Evolutionary conservation across 495 filamentous ascomycete species (phyloP).

Genomic region (Neurospora intermedia): DNA sequence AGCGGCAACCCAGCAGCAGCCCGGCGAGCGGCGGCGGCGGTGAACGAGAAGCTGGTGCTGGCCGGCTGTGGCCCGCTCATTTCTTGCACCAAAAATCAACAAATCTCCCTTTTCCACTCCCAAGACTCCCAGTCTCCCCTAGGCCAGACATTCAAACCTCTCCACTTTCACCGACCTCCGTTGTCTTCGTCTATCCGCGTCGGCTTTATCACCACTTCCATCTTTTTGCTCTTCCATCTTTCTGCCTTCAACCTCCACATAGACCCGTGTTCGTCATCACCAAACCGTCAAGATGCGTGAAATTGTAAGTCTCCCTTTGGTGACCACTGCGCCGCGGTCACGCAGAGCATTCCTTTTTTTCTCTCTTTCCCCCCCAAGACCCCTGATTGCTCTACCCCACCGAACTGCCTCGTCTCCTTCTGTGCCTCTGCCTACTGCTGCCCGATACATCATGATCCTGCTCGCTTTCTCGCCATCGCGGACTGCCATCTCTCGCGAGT

Average conservation of each 20-base stretch:
- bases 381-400: neutral
- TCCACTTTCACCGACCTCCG: conserved; percentile 16
- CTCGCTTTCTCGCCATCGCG: neutral
- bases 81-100: conserved; percentile 30
- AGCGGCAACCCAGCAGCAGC: neutral
- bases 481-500: neutral
- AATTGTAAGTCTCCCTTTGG: conserved; percentile 59
- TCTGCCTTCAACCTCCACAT: conserved; percentile 10
- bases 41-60: conserved; percentile 11
- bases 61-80: conserved; percentile 11
- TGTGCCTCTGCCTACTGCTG: neutral
- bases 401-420: neutral
- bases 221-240: conserved; percentile 4
- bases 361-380: neutral
- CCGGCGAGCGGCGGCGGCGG: conserved; percentile 18
- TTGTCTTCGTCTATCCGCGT: conserved; percentile 3
- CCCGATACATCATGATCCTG: neutral
- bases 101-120: conserved; percentile 17
- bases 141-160: conserved; percentile 10
- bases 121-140: neutral
- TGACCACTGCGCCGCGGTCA: conserved; percentile 8
- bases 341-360: neutral
- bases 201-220: conserved; percentile 1
- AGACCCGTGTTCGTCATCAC: conserved; percentile 18
- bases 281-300: conserved; percentile 68